These are phyloP conservation scores for Capronia americana DNA, from an alignment of 2,329 filamentous ascomycete genomes.

Conservation along the genomic window DNA sequence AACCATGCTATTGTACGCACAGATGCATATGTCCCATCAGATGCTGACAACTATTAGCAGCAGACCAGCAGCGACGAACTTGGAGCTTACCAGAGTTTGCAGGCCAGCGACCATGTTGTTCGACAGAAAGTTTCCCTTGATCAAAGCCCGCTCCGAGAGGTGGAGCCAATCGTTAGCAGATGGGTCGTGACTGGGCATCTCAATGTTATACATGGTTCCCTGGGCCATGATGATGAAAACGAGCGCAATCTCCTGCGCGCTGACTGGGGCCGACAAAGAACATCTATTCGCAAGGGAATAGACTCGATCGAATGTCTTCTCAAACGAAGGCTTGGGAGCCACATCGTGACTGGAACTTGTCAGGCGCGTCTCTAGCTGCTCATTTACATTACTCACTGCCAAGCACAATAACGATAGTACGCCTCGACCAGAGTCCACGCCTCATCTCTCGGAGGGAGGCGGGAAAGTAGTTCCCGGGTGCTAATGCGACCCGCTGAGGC, in stretches of 20 bases:
- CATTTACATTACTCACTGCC: slow-evolving; percentile 20
- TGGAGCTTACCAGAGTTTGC: slow-evolving; percentile 19
- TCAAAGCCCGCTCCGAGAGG: slow-evolving; percentile 23
- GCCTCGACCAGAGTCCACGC: slow-evolving; percentile 24
- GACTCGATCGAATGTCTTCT: slow-evolving; percentile 26
- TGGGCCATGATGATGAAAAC: slow-evolving; percentile 26
- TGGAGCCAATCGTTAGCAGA: slow-evolving; percentile 24
- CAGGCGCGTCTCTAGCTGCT: neutral
- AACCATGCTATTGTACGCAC: neutral
- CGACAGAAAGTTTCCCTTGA: slow-evolving; percentile 26
- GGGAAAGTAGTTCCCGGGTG: slow-evolving; percentile 16
- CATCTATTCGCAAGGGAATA: slow-evolving; percentile 11
- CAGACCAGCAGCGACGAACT: neutral
- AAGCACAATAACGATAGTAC: slow-evolving; percentile 29
- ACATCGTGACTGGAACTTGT: slow-evolving; percentile 23
- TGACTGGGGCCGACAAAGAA: slow-evolving; percentile 5
- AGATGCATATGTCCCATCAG: slow-evolving; percentile 24
- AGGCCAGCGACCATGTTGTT: slow-evolving; percentile 25
- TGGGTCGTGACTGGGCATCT: slow-evolving; percentile 23
- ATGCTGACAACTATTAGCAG: slow-evolving; percentile 6
- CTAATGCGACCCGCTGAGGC: slow-evolving; percentile 15
- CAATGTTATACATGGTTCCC: slow-evolving; percentile 28
- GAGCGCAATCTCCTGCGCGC: slow-evolving; percentile 24
- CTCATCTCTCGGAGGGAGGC: slow-evolving; percentile 19
- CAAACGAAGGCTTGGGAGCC: slow-evolving; percentile 17